These are phyloP conservation scores for Colletotrichum cordylinicola DNA, from an alignment of 2,329 filamentous ascomycete species.

Conservation along the genomic window DNA sequence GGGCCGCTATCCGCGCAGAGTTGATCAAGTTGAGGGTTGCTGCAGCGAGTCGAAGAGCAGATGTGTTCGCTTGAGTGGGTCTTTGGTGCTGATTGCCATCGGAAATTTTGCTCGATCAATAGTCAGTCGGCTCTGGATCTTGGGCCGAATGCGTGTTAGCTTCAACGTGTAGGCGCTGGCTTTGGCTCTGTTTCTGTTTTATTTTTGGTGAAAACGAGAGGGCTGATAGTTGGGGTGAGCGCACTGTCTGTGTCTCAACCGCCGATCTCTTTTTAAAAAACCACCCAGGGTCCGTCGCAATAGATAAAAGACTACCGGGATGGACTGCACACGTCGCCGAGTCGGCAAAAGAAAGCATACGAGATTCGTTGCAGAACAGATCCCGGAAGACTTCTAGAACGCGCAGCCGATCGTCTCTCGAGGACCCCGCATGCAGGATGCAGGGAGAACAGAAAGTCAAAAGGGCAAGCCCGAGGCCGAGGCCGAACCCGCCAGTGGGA, in stretches of 20 bases:
- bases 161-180: neutral
- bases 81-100: neutral
- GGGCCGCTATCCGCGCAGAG: neutral
- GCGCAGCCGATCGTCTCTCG: conserved; percentile 5
- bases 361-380: conserved; percentile 13
- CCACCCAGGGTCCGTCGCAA: neutral
- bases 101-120: conserved; percentile 9
- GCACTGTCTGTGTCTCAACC: neutral
- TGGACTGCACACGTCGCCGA: neutral
- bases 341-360: conserved; percentile 1
- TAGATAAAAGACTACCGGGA: neutral
- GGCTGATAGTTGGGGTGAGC: neutral
- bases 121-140: neutral
- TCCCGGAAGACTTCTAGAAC: conserved; percentile 20
- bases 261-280: neutral
- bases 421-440: conserved; percentile 6
- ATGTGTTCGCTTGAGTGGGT: neutral
- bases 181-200: neutral
- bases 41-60: neutral
- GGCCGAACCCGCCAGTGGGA: conserved; percentile 5
- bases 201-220: neutral
- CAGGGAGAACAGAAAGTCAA: conserved; percentile 12
- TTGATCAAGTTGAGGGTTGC: neutral
- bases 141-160: neutral
- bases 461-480: neutral